A percentile compares a stretch with the other conserved stretches of the same genome.
Evolutionary conservation across 225 moss, liverwort and hornwort species (phyloP).

Genomic region (Asterella californica): DNA sequence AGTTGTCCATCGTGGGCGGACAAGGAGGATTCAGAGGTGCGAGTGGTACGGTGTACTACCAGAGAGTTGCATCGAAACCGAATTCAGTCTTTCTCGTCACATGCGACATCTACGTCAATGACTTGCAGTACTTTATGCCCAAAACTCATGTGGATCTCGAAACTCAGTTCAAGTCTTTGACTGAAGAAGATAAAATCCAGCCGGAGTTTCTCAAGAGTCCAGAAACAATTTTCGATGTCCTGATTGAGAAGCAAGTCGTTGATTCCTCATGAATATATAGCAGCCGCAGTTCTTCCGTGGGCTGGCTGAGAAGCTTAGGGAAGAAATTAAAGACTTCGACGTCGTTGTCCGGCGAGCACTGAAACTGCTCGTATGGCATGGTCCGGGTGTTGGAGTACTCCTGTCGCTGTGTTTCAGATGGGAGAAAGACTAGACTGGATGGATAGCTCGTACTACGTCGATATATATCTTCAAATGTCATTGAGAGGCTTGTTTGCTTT

Average conservation of each 20-base stretch:
- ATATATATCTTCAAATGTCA: too few relatives aligned
- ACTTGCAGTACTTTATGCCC: background rate
- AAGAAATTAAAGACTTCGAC: too few relatives aligned
- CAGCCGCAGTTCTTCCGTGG: too few relatives aligned
- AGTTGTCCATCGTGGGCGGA: conserved; percentile 9
- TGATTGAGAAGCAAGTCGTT: background rate
- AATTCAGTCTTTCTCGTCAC: background rate
- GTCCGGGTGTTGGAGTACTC: too few relatives aligned
- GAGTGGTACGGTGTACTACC: background rate
- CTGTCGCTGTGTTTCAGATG: too few relatives aligned
- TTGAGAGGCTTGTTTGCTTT: too few relatives aligned
- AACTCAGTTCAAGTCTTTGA: background rate
- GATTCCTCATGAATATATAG: background rate
- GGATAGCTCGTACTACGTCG: too few relatives aligned
- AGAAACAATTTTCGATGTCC: background rate
- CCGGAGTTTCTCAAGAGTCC: background rate
- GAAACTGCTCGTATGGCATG: too few relatives aligned
- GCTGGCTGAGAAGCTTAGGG: too few relatives aligned
- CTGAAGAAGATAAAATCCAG: background rate
- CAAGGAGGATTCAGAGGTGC: background rate
- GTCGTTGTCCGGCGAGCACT: too few relatives aligned
- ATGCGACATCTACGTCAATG: background rate
- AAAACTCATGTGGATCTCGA: background rate
- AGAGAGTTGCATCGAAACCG: background rate
- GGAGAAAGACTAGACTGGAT: too few relatives aligned